Percentiles rank a stretch among this genome's conserved stretches.
Conservation (phyloP, 2,329 filamentous ascomycete genomes). For the Alternaria sp. region DNA sequence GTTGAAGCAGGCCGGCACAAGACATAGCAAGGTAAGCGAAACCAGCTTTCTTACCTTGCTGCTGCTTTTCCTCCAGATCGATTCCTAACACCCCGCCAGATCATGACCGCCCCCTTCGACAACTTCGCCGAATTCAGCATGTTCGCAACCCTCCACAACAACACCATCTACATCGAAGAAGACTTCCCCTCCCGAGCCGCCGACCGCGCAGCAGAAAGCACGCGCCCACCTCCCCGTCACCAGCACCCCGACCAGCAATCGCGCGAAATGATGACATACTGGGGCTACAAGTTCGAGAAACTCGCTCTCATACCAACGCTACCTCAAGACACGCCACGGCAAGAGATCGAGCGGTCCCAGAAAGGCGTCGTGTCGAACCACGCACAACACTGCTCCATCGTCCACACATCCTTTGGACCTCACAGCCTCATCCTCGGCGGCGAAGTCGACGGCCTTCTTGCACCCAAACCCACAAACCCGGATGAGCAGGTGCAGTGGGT, state of each 20-base stretch:
- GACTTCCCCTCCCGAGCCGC: slow-evolving; percentile 76
- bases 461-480: slow-evolving; percentile 22
- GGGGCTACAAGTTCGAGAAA: slow-evolving; percentile 98
- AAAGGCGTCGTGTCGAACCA: slow-evolving; percentile 80
- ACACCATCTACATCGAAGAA: slow-evolving; percentile 84
- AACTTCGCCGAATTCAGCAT: slow-evolving; percentile 86
- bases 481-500: slow-evolving; percentile 77
- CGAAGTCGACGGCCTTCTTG: slow-evolving; percentile 80
- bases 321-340: slow-evolving; percentile 80
- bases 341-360: slow-evolving; percentile 79
- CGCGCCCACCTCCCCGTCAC: slow-evolving; percentile 28
- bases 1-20: slow-evolving; percentile 12
- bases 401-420: slow-evolving; percentile 83
- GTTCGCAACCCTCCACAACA: slow-evolving; percentile 92
- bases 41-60: slow-evolving; percentile 20
- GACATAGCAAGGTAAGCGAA: slow-evolving; percentile 21
- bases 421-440: slow-evolving; percentile 80
- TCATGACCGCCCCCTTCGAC: slow-evolving; percentile 85
- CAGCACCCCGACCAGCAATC: slow-evolving; percentile 63
- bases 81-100: slow-evolving; percentile 57
- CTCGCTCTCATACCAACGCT: slow-evolving; percentile 75
- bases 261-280: slow-evolving; percentile 87
- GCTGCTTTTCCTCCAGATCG: not conserved
- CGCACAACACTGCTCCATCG: slow-evolving; percentile 94
- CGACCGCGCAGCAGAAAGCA: slow-evolving; percentile 58